phyloP scores from a whole-genome alignment of 2,329 filamentous ascomycete species.

The Dryadomyces sulphureus region DNA sequence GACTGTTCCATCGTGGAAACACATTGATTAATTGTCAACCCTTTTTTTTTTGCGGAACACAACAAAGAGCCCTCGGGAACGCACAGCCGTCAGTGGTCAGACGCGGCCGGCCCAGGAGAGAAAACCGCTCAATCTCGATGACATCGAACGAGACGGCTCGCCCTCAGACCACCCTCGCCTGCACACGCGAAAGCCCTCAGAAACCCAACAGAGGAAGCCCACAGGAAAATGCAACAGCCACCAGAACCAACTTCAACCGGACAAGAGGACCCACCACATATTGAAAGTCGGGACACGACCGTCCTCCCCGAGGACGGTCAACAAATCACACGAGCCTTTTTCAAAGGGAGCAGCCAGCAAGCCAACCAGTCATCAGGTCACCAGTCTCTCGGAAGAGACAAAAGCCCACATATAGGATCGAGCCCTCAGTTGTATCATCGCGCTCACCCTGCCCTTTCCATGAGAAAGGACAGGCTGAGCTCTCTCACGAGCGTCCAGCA shows the following conservation, averaged over 20 bases:
- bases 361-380: slow-evolving; percentile 8
- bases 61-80: slow-evolving; percentile 9
- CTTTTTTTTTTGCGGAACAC: not conserved
- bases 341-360: slow-evolving; percentile 6
- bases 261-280: slow-evolving; percentile 11
- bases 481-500: slow-evolving; percentile 3
- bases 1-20: not conserved
- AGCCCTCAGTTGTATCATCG: slow-evolving; percentile 9
- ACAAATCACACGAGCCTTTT: slow-evolving; percentile 3
- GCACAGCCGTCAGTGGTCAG: slow-evolving; percentile 12
- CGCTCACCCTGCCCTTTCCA: not conserved
- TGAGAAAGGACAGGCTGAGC: not conserved
- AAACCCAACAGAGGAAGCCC: slow-evolving; percentile 8
- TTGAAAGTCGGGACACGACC: not conserved
- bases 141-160: too few species aligned
- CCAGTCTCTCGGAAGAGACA: slow-evolving; percentile 1
- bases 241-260: not conserved
- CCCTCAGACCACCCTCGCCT: not conserved
- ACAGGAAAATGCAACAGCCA: slow-evolving; percentile 3
- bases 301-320: not conserved
- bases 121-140: not conserved
- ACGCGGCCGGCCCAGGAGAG: slow-evolving; percentile 3
- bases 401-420: slow-evolving; percentile 17
- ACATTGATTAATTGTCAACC: not conserved
- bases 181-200: slow-evolving; percentile 11